Base-by-base conservation (phyloP, 768 basidiomycete genomes). In the Chalciporus piperatus region DNA sequence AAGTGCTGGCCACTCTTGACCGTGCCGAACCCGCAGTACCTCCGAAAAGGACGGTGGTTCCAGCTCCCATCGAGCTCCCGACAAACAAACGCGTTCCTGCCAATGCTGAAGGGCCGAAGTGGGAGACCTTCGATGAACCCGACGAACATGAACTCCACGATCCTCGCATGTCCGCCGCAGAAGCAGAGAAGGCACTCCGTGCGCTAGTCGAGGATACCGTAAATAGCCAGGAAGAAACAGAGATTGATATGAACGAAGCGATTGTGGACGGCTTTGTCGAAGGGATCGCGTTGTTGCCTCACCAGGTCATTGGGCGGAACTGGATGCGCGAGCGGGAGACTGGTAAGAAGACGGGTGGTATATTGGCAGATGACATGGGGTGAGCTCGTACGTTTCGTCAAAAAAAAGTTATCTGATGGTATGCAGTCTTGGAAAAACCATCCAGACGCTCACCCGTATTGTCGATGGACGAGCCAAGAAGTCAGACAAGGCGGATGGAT, bases 291-390 rank as follows among this genome's bases (percentile, higher is more conserved):
- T 73, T 98, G 19, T 74, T 96, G 58, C 88, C 92, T 2, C 95
- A 98, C 68, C 97, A 99, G 60, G 75, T 97, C 9, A 72, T 89
- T 43, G 92, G 92, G 19, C 77, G 93, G 0, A 69, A 70, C 22
- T 99, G 95, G 95, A 94, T 99, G 89, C 74, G 74, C 20, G 82
- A 85, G 7, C 79, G 95, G 17, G 96, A 98, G 69, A 68, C 76
- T 8, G 84, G 82, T 28, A 91, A 90, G 69, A 83, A 85, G 58
- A 73, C 62, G 7, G 95, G 96, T 1, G 96, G 96, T 0, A 93
- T 98, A 58, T 72, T 97, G 13, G 93, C 93, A 5, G 94, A 98
- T 65, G 90, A 90, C 61, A 91, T 91, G 87, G 89, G 88, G 88
- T 87, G 59, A 44, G 76, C 58, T 19, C 1, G 11, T 7, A 3